Base-by-base conservation (phyloP, 208 protist species). In the Herpetomonas tarakana region DNA sequence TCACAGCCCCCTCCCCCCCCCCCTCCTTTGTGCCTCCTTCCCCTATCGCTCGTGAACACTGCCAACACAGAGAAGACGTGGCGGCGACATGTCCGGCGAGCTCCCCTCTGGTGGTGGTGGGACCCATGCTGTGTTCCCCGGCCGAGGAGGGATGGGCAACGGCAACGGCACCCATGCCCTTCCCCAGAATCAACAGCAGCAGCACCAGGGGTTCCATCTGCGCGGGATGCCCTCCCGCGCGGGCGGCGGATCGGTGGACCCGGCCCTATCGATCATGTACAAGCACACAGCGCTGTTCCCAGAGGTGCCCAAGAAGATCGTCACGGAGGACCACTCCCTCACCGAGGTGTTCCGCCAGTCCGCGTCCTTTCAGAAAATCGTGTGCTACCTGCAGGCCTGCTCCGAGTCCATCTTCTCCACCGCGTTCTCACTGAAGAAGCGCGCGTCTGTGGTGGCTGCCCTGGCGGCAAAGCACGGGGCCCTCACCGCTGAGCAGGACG, bases 291-390 rank as follows among this genome's bases (percentile, higher is more conserved):
- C 16, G 3, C 25, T 50, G 24, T 65, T 38, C 22, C 59, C 74
- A 14, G 6, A 14, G 4, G 24, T 77, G 12, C 87, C 83, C 0
- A 56, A 58, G 9, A 94, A 91, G 64, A 58, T 86, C 49, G 85
- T 94, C 25, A 12, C 83, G 14, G 74, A 80, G 25, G 81, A 93
- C 41, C 87, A 86, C 62, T 65, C 76, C 22, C 73, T 87, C 22
- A 50, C 83, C 31, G 74, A 83, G 19, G 55, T 66, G 2, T 94
- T 94, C 62, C 71, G 70, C 26, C 56, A 50, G 25, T 90, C 81
- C 16, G 66, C 74, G 3, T 61, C 81, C 22, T 94, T 91, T 53
- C 62, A 69, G 38, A 91, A 90, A 53, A 75, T 94, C 4, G 51
- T 94, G 18, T 24, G 66, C 19, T 91, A 91, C 63, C 27, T 86